Conservation (phyloP, 169 alveolate species). For the Amoebophrya sp. region DNA sequence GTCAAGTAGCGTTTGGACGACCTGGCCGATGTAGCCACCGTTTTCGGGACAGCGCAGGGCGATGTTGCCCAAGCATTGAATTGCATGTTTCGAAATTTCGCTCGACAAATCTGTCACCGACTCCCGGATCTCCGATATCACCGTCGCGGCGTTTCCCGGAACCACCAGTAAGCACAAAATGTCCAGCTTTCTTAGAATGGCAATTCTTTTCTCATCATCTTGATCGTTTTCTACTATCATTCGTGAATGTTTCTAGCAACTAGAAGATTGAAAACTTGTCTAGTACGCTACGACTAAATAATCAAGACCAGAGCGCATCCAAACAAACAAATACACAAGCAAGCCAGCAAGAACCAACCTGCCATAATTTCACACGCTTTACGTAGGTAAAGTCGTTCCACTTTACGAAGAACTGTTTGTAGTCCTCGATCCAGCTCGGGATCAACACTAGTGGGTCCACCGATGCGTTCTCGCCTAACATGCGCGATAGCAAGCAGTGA, state of each 20-base stretch:
- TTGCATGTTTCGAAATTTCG: not conserved
- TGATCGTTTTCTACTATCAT: too few relatives aligned
- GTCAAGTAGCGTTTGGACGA: not conserved
- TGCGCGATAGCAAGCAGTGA: constrained; percentile 46
- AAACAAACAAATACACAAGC: too few relatives aligned
- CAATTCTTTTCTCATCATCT: too few relatives aligned
- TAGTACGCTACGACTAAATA: too few relatives aligned
- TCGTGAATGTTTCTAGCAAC: too few relatives aligned
- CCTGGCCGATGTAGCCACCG: not conserved
- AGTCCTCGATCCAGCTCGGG: constrained; percentile 59
- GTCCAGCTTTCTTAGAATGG: too few relatives aligned
- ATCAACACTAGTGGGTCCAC: not conserved
- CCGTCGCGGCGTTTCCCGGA: constrained; percentile 55
- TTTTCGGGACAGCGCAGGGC: too few relatives aligned
- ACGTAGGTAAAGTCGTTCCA: constrained; percentile 72
- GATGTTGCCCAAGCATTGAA: not conserved
- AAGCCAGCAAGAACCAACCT: too few relatives aligned
- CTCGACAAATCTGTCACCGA: not conserved
- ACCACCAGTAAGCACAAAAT: constrained; percentile 60
- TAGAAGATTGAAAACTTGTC: too few relatives aligned
- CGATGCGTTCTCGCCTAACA: not conserved
- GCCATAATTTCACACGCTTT: constrained; percentile 65
- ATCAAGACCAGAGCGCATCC: too few relatives aligned
- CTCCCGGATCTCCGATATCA: not conserved
- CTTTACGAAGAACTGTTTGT: constrained; percentile 62